Evolutionary conservation across 352 stramenopile genomes (phyloP).

Genomic region (Phytophthora multivora): DNA sequence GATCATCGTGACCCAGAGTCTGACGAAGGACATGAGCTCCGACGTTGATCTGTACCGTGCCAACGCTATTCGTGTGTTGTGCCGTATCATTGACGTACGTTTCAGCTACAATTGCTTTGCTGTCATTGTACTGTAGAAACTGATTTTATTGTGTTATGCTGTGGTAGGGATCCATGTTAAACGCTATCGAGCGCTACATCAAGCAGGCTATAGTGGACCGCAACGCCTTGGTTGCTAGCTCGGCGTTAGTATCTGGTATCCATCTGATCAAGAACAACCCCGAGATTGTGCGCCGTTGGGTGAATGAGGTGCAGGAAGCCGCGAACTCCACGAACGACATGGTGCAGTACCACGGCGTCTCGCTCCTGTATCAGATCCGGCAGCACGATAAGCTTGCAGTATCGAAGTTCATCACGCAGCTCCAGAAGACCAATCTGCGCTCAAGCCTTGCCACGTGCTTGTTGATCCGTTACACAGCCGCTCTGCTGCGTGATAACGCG

Average conservation of each 20-base stretch:
- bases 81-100: constrained; percentile 92
- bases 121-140: background rate
- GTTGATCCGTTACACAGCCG: constrained; percentile 97
- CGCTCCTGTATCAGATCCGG: constrained; percentile 99
- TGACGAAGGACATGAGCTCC: constrained; percentile 99
- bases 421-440: constrained; percentile 93
- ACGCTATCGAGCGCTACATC: constrained; percentile 96
- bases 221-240: constrained; percentile 96
- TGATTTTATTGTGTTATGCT: constrained; percentile 14
- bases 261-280: constrained; percentile 94
- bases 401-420: constrained; percentile 94
- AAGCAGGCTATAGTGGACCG: constrained; percentile 99
- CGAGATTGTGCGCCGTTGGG: constrained; percentile 94
- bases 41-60: constrained; percentile 97
- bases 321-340: constrained; percentile 97
- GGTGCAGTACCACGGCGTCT: constrained; percentile 99
- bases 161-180: constrained; percentile 86
- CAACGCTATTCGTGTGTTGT: constrained; percentile 98
- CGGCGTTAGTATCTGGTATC: constrained; percentile 96
- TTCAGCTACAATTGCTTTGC: background rate
- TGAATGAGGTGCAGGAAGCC: constrained; percentile 98
- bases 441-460: constrained; percentile 96
- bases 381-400: constrained; percentile 98
- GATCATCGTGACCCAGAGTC: constrained; percentile 99
- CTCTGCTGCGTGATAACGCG: constrained; percentile 89